Conservation (phyloP, 1,139 yeast genomes). For the Scheffersomyces quercinus region DNA sequence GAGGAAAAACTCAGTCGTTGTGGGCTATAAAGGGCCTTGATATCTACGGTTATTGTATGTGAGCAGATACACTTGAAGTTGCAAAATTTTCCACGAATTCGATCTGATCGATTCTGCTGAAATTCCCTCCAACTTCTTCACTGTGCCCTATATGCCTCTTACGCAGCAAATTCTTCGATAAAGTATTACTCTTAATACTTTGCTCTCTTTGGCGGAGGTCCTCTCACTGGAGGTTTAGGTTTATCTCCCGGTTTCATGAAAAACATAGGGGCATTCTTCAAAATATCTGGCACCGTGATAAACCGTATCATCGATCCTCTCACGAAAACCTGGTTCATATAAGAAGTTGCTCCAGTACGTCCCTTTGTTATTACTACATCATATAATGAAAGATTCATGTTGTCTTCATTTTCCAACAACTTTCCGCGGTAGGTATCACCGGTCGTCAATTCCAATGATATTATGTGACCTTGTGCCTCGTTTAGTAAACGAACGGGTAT, state of each 20-base stretch:
- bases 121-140: no score
- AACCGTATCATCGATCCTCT: conserved; percentile 90
- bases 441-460: conserved; percentile 78
- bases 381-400: conserved; percentile 85
- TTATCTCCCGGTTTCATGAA: conserved; percentile 61
- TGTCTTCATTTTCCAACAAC: conserved; percentile 81
- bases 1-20: no score
- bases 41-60: no score
- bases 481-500: conserved; percentile 85
- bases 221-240: conserved; percentile 72
- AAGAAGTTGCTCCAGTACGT: conserved; percentile 67
- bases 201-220: conserved; percentile 38
- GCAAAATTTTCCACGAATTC: background rate
- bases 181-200: conserved; percentile 5
- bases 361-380: conserved; percentile 78
- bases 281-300: conserved; percentile 84
- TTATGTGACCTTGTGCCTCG: conserved; percentile 88
- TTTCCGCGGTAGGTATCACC: conserved; percentile 91
- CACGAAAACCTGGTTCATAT: conserved; percentile 83
- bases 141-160: no score
- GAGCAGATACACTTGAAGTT: no score
- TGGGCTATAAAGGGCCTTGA: no score
- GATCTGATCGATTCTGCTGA: background rate
- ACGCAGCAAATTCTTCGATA: no score
- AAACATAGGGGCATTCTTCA: conserved; percentile 85